A percentile compares a stretch with the other conserved stretches of the same genome.
These are phyloP conservation scores for Pichia sorboxylosa DNA, from an alignment of 1,139 yeast genomes.

Conservation along the genomic window DNA sequence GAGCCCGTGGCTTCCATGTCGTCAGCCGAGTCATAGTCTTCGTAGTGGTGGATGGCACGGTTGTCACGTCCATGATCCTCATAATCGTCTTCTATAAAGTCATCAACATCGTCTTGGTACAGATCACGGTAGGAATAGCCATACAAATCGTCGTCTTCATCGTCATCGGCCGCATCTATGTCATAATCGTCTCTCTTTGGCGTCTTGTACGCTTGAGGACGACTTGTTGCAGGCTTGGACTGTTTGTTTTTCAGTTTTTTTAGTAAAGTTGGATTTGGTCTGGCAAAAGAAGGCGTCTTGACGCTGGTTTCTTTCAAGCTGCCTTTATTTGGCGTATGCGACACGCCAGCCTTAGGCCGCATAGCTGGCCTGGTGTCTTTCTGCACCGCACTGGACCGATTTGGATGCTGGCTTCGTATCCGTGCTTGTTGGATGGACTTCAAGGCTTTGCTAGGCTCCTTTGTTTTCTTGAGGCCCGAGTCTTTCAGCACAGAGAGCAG, in stretches of 20 bases:
- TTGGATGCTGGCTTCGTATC: background rate
- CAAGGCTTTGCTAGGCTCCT: constrained; percentile 11
- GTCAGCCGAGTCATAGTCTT: constrained; percentile 51
- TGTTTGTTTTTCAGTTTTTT: constrained; percentile 20
- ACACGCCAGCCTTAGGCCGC: background rate
- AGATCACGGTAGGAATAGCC: constrained; percentile 18
- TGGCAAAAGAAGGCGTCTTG: constrained; percentile 19
- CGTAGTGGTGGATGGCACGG: constrained; percentile 25
- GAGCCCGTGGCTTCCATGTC: constrained; percentile 95
- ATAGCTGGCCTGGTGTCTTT: background rate
- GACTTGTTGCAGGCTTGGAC: background rate
- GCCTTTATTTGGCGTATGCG: background rate
- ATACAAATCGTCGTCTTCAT: constrained; percentile 12
- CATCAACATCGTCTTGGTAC: constrained; percentile 34
- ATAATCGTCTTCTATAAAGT: constrained; percentile 51
- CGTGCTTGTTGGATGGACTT: constrained; percentile 11
- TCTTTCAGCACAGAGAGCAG: constrained; percentile 16
- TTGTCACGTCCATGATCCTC: constrained; percentile 22
- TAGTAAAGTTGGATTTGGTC: constrained; percentile 25
- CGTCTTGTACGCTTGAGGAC: background rate
- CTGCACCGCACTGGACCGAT: background rate
- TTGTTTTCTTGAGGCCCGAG: background rate
- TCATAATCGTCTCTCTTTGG: constrained; percentile 13
- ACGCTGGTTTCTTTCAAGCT: no score
- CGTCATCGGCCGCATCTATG: constrained; percentile 17